Evolutionary conservation across 2,329 filamentous ascomycete species (phyloP).

Genomic region (Penicillium sp.): DNA sequence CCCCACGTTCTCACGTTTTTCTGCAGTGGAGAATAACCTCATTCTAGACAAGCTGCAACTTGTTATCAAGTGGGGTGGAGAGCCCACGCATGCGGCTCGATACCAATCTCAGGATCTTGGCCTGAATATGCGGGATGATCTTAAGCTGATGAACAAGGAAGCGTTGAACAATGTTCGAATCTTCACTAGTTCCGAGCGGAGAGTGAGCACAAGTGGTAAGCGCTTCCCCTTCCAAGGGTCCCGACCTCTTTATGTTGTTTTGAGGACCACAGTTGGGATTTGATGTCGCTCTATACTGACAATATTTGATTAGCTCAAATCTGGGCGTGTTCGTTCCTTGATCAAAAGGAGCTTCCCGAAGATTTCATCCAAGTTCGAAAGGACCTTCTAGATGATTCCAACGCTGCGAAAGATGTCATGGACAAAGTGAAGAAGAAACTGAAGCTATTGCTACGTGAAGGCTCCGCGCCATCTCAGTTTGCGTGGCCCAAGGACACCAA

Average conservation of each 20-base stretch:
- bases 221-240: constrained; percentile 4
- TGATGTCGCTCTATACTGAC: constrained; percentile 1
- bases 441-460: constrained; percentile 86
- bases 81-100: constrained; percentile 93
- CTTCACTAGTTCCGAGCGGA: constrained; percentile 92
- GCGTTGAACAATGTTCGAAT: constrained; percentile 90
- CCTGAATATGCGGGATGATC: constrained; percentile 92
- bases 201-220: constrained; percentile 80
- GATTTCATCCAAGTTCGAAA: constrained; percentile 91
- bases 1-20: constrained; percentile 89
- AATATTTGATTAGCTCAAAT: constrained; percentile 71
- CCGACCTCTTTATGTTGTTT: constrained; percentile 9
- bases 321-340: constrained; percentile 86
- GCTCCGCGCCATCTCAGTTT: constrained; percentile 92
- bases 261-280: not conserved
- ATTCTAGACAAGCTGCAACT: constrained; percentile 95
- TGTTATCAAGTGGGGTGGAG: constrained; percentile 98
- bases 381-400: constrained; percentile 93
- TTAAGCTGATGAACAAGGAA: constrained; percentile 88
- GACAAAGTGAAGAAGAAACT: constrained; percentile 99
- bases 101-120: constrained; percentile 96
- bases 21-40: constrained; percentile 87
- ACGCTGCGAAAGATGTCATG: constrained; percentile 98
- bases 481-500: constrained; percentile 86
- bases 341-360: constrained; percentile 78